A percentile compares a stretch with the other conserved stretches of the same genome.
phyloP scores from a whole-genome alignment of 805 yeast genomes.

The Starmerella geochares region DNA sequence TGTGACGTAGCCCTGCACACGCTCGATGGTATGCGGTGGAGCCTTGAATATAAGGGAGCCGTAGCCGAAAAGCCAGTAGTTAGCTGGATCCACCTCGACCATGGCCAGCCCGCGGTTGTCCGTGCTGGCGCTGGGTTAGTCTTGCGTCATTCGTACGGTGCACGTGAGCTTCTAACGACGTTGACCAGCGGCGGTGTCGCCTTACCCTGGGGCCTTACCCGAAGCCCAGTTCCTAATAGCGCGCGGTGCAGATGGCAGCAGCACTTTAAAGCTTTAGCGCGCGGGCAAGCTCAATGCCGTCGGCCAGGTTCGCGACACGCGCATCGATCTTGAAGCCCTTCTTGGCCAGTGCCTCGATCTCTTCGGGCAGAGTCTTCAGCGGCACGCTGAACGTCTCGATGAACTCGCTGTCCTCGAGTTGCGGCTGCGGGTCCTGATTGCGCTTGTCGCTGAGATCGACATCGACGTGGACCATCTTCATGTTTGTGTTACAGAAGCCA shows the following conservation, averaged over 20 bases:
- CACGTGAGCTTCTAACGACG: slow-evolving; percentile 1
- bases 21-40: slow-evolving; percentile 57
- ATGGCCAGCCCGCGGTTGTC: too few species aligned
- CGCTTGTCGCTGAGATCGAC: slow-evolving; percentile 59
- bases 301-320: slow-evolving; percentile 74
- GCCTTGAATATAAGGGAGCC: slow-evolving; percentile 87
- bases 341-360: slow-evolving; percentile 41
- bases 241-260: too few species aligned
- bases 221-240: too few species aligned
- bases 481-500: slow-evolving; percentile 81
- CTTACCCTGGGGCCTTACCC: too few species aligned
- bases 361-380: slow-evolving; percentile 45
- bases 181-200: neutral
- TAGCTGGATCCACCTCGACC: slow-evolving; percentile 16
- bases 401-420: slow-evolving; percentile 80
- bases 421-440: slow-evolving; percentile 49
- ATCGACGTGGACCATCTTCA: slow-evolving; percentile 65
- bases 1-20: slow-evolving; percentile 60
- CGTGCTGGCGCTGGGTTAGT: too few species aligned
- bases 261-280: neutral
- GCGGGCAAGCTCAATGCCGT: slow-evolving; percentile 57
- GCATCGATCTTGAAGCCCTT: slow-evolving; percentile 80
- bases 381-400: slow-evolving; percentile 75
- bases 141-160: neutral
- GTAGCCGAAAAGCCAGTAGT: slow-evolving; percentile 72